A percentile compares a stretch with the other conserved stretches of the same genome.
Evolutionary conservation across 805 yeast genomes (phyloP).

Genomic region (Spathaspora sp.): DNA sequence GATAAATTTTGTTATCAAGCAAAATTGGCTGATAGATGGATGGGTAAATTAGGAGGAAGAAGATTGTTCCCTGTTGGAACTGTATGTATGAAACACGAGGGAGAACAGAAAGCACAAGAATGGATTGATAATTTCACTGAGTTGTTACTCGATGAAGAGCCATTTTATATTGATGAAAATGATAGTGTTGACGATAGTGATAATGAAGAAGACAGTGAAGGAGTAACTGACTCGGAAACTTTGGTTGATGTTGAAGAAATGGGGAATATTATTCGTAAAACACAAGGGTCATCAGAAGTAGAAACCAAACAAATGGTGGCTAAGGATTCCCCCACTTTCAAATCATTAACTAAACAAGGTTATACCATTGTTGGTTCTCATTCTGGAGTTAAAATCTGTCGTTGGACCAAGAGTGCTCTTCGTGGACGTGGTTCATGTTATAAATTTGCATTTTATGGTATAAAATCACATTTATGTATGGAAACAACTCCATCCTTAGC

Average conservation of each 20-base stretch:
- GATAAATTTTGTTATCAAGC: constrained; percentile 87
- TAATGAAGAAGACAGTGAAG: constrained; percentile 37
- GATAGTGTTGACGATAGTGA: constrained; percentile 57
- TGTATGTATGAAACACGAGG: constrained; percentile 73
- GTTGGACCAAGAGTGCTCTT: constrained; percentile 94
- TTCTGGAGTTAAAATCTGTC: constrained; percentile 90
- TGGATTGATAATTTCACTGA: constrained; percentile 64
- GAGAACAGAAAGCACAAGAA: constrained; percentile 54
- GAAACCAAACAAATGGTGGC: constrained; percentile 80
- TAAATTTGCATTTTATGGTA: constrained; percentile 89
- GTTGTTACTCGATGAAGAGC: constrained; percentile 67
- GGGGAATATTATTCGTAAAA: constrained; percentile 55
- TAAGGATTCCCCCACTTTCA: constrained; percentile 81
- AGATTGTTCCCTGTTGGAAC: constrained; percentile 81
- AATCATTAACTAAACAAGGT: constrained; percentile 87
- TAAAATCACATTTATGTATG: constrained; percentile 88
- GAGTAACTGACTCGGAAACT: constrained; percentile 35
- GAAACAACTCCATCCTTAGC: constrained; percentile 92
- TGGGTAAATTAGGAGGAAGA: constrained; percentile 83
- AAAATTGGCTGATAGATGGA: constrained; percentile 62
- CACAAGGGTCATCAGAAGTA: constrained; percentile 10
- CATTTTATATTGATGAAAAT: constrained; percentile 54
- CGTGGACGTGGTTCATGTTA: constrained; percentile 94
- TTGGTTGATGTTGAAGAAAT: constrained; percentile 86
- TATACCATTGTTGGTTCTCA: constrained; percentile 91